Evolutionary conservation across 257 asterid genomes (phyloP).

Genomic region (Coffea eugenioides): DNA sequence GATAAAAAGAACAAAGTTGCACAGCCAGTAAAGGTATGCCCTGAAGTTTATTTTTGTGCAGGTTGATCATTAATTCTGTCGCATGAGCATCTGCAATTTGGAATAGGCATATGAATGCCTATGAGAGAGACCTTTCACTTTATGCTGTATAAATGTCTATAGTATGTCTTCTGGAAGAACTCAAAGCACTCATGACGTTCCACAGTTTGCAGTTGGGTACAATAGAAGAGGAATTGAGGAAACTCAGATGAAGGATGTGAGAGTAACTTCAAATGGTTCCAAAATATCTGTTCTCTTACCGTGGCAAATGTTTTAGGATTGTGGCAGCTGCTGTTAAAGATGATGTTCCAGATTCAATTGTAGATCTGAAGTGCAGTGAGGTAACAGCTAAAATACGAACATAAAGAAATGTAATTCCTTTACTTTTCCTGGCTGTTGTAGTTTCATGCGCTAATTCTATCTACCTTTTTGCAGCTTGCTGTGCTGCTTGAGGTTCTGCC

Average conservation of each 20-base stretch:
- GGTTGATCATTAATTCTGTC: neutral
- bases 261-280: constrained; percentile 18
- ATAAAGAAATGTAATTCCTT: neutral
- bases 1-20: constrained; percentile 24
- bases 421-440: neutral
- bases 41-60: neutral
- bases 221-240: constrained; percentile 54
- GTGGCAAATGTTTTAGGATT: constrained; percentile 41
- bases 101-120: neutral
- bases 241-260: constrained; percentile 30
- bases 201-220: constrained; percentile 58
- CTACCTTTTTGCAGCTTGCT: constrained; percentile 31
- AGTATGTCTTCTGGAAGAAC: too few species aligned
- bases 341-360: constrained; percentile 34
- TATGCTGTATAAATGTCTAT: too few species aligned
- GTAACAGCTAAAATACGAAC: constrained; percentile 16
- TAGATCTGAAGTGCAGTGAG: constrained; percentile 47
- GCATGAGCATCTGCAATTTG: neutral
- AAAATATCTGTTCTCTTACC: constrained; percentile 26
- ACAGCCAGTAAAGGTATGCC: constrained; percentile 38
- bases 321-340: constrained; percentile 48
- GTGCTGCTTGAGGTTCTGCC: constrained; percentile 51
- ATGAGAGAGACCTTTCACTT: neutral
- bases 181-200: constrained; percentile 10
- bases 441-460: constrained; percentile 11